Evolutionary conservation across 331 rosid species (phyloP), one percentile per base, ranked within the genome.

Genomic region (Saraca asoca): DNA sequence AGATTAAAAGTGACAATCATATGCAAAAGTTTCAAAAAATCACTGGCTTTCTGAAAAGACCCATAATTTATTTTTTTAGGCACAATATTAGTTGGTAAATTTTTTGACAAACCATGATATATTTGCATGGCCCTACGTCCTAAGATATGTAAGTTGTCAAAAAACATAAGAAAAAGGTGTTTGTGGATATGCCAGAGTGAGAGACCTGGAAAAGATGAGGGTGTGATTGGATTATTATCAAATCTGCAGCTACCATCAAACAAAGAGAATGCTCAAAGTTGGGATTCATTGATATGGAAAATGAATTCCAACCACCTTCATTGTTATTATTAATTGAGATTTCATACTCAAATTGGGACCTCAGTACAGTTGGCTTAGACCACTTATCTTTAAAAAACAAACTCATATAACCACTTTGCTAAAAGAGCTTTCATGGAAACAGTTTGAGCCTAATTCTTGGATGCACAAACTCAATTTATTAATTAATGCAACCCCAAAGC

Each of bases 341-440:
- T 60, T 76, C 79, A 66, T 69, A 48, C 69, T 80, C 80, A 70
- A 24, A 15, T 71, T 69, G 72, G 69, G 86, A 85, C 76, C 89
- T 80, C 77, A 44, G 58, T 78, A 72, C 82, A 72, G 79, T 62
- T 80, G 83, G 59, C 31, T 73, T 62, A 39, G 65, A 3, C 69
- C 63, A 46, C 64, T 72, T 49, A 65, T 69, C 66, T 73, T 18
- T 16, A 35, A 0, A 52, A 60, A 54, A 58, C 5, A 45, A 67
- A 9, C 12, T 41, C 19, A 44, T 19, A 62, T n/a, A 2, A 37
- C 53, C 75, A 44, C 33, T 67, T 69, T 70, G 20, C 19, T 24
- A 39, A 42, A 12, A 71, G 38, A 35, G 17, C 31, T 24, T 24
- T 24, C 31, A 24, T 7, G 52, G 51, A 60, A 12, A 41, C 58